Evolutionary conservation across 495 filamentous ascomycete species (phyloP), one percentile per base, ranked within the genome.

Genomic region (Apiosordaria backusii): DNA sequence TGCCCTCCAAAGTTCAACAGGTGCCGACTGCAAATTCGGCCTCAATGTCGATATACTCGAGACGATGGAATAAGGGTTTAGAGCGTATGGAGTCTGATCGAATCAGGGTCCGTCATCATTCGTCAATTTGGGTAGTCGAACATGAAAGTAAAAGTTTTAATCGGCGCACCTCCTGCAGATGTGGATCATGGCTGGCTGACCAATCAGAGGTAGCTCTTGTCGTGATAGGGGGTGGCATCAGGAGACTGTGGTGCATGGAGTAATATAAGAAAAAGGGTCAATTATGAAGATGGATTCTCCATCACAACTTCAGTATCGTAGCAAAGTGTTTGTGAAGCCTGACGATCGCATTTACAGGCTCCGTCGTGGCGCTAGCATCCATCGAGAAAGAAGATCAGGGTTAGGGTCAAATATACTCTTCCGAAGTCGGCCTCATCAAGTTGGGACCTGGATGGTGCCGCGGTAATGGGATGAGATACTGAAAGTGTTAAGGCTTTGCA

Each of bases 121-220:
- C 52, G 52, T 55, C 22, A 55, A 23, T 55, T 55, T 55, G 4
- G 19, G n/a, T 21, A 55, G 52, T 19, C 52, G 22, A n/a, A 45
- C 35, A 45, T 45, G 13, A 45, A 45, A 2, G 1, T 24, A 57
- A 57, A 57, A 21, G 19, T 57, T 57, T 57, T 57, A 22, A 57
- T 15, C 53, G 53, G 53, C 53, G 19, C 53, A 57, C 23, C 53
- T 22, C 23, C 53, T 57, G 53, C 53, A 57, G 53, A 15, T 57
- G 19, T 57, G 53, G 23, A 57, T 57, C 19, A 21, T n/a, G 13
- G 19, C 19, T 57, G 9, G 18, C 53, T 21, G 53, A 57, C 53
- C 53, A 57, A 57, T 57, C 23, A 57, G 18, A 19, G 53, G 53
- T 21, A n/a, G 19, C 23, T 57, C 1, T 6, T 21, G 9, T 57